These are phyloP conservation scores for Aspergillus aculeatinus DNA, from an alignment of 2,329 filamentous ascomycete genomes.

Conservation along the genomic window DNA sequence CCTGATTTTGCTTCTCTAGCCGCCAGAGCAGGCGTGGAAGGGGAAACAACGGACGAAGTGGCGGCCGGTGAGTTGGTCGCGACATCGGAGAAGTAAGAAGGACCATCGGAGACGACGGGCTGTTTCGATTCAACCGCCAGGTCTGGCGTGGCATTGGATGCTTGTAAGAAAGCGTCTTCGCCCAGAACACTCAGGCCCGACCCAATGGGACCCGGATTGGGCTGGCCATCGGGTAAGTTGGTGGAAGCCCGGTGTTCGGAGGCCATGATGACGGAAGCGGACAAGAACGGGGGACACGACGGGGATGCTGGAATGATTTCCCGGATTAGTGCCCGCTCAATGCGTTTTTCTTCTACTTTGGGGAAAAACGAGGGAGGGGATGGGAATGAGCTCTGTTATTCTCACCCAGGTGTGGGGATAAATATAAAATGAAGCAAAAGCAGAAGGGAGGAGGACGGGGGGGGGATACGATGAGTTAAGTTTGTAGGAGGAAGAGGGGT, in stretches of 20 bases:
- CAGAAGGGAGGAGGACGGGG: neutral
- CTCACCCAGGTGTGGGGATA: neutral
- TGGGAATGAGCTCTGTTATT: neutral
- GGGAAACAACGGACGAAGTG: conserved; percentile 17
- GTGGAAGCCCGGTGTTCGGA: conserved; percentile 25
- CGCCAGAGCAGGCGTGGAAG: conserved; percentile 41
- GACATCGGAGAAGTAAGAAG: conserved; percentile 32
- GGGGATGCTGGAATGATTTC: neutral
- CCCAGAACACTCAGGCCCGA: conserved; percentile 27
- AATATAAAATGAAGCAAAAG: neutral
- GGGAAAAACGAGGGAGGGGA: neutral
- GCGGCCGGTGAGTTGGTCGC: conserved; percentile 23
- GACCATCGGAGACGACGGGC: conserved; percentile 20
- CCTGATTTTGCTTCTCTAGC: conserved; percentile 48
- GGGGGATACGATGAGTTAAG: neutral
- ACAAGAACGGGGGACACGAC: conserved; percentile 2
- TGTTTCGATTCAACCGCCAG: conserved; percentile 23
- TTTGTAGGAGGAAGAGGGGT: neutral
- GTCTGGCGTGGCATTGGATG: conserved; percentile 31
- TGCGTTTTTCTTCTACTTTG: neutral
- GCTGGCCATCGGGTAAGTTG: conserved; percentile 28
- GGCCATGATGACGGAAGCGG: conserved; percentile 26
- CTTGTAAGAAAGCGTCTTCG: conserved; percentile 28
- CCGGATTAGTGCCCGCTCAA: neutral
- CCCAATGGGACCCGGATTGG: conserved; percentile 32